These are phyloP conservation scores for Amanita phalloides DNA, from an alignment of 768 basidiomycete genomes.

Conservation along the genomic window DNA sequence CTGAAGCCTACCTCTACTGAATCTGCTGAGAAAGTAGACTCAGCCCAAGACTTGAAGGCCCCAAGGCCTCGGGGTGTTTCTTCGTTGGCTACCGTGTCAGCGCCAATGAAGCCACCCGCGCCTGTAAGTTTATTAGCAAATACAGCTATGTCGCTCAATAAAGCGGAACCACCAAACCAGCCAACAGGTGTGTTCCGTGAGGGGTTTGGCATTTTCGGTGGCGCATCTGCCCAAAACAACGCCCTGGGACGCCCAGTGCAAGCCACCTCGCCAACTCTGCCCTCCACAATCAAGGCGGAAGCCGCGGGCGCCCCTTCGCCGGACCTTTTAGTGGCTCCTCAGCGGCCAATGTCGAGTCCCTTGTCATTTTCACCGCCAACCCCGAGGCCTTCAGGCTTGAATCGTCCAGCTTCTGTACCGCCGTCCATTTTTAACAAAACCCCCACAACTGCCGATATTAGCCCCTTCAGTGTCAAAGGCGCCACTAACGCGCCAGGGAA, in stretches of 20 bases:
- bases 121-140: slow-evolving; percentile 4
- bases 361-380: neutral
- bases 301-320: neutral
- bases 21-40: slow-evolving; percentile 18
- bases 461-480: neutral
- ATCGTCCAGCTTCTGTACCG: slow-evolving; percentile 6
- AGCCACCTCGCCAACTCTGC: neutral
- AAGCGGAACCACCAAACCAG: neutral
- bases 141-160: neutral
- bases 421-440: slow-evolving; percentile 5
- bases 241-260: neutral
- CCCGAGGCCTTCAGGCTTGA: neutral
- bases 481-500: slow-evolving; percentile 1
- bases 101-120: neutral
- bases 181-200: neutral
- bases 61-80: slow-evolving; percentile 41
- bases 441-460: neutral
- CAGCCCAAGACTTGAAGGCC: slow-evolving; percentile 13
- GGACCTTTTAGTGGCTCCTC: neutral
- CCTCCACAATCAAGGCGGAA: neutral
- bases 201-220: neutral
- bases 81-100: slow-evolving; percentile 20
- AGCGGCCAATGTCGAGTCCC: neutral
- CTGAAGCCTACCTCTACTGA: slow-evolving; percentile 27
- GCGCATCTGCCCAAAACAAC: neutral